These are phyloP conservation scores for Leptographium galeiforme DNA, from an alignment of 2,329 filamentous ascomycete species.

Conservation along the genomic window DNA sequence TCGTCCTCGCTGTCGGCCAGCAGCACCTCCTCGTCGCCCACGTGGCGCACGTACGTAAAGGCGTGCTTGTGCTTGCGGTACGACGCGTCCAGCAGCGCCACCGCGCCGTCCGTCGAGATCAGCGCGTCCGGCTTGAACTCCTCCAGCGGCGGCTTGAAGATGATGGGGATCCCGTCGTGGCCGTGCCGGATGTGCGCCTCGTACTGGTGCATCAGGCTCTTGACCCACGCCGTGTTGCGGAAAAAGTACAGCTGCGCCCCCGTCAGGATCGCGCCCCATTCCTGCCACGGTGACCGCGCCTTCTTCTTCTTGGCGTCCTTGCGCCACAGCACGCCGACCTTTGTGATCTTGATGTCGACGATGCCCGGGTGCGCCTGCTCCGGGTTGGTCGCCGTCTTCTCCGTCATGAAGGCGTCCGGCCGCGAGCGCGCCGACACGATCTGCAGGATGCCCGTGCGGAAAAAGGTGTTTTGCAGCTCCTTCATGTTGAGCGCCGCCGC, in stretches of 20 bases:
- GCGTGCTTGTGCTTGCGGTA: conserved; percentile 96
- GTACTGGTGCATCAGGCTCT: conserved; percentile 77
- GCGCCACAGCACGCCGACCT: conserved; percentile 87
- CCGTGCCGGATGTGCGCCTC: conserved; percentile 70
- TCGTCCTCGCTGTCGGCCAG: conserved; percentile 82
- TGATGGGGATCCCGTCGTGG: conserved; percentile 60
- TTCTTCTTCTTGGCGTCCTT: conserved; percentile 93
- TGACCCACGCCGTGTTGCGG: conserved; percentile 84
- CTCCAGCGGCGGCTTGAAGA: conserved; percentile 79
- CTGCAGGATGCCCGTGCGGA: conserved; percentile 81
- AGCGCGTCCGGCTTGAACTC: conserved; percentile 89
- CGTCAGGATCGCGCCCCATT: conserved; percentile 94
- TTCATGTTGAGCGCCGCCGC: conserved; percentile 63
- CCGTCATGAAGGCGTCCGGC: conserved; percentile 88
- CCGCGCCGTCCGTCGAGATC: conserved; percentile 86
- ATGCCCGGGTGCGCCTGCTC: conserved; percentile 80
- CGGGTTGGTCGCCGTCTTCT: conserved; percentile 72
- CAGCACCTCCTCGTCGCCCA: conserved; percentile 78
- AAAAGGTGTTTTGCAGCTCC: conserved; percentile 76
- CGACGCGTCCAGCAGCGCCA: conserved; percentile 70
- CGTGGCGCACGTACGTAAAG: conserved; percentile 79
- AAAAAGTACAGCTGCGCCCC: conserved; percentile 98
- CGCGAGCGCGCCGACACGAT: conserved; percentile 89
- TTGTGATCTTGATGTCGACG: conserved; percentile 94
- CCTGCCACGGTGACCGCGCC: conserved; percentile 90